These are phyloP conservation scores for Narthecium ossifragum DNA, from an alignment of 106 monocot genomes.

Conservation along the genomic window DNA sequence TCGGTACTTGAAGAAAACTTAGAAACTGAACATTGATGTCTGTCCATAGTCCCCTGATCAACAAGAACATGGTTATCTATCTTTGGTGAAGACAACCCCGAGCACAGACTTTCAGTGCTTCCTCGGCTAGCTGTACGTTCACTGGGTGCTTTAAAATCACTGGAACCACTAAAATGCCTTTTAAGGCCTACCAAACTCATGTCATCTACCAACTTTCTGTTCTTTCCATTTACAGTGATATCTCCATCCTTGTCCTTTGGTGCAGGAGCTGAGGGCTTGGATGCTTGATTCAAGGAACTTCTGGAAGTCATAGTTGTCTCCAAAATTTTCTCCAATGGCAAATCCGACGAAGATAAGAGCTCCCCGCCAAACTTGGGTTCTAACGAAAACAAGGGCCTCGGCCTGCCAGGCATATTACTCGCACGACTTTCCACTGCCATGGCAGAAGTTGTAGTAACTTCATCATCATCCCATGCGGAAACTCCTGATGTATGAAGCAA, in stretches of 20 bases:
- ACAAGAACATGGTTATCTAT: constrained; percentile 7
- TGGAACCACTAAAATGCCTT: background rate
- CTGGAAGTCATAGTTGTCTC: background rate
- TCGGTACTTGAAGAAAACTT: background rate
- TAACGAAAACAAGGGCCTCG: background rate
- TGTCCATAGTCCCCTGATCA: background rate
- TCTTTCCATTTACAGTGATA: background rate
- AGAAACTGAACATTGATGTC: constrained; percentile 8
- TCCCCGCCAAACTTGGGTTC: constrained; percentile 1
- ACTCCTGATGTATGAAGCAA: constrained; percentile 15
- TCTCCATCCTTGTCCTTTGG: constrained; percentile 11
- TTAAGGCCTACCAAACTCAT: background rate
- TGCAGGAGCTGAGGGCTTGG: constrained; percentile 5
- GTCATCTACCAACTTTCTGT: background rate
- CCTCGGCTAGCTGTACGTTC: constrained; percentile 8
- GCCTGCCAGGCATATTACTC: background rate
- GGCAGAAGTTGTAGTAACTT: constrained; percentile 4
- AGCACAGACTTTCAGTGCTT: constrained; percentile 14
- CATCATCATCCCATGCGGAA: constrained; percentile 66
- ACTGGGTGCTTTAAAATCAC: background rate
- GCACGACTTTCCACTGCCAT: constrained; percentile 4
- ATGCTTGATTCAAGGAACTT: constrained; percentile 2
- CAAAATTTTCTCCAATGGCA: constrained; percentile 4
- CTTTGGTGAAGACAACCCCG: constrained; percentile 20
- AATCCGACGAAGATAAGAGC: background rate